A percentile compares a stretch with the other conserved stretches of the same genome.
Evolutionary conservation across 116 monocot species (phyloP).

Genomic region (Dioscorea cayenensis): DNA sequence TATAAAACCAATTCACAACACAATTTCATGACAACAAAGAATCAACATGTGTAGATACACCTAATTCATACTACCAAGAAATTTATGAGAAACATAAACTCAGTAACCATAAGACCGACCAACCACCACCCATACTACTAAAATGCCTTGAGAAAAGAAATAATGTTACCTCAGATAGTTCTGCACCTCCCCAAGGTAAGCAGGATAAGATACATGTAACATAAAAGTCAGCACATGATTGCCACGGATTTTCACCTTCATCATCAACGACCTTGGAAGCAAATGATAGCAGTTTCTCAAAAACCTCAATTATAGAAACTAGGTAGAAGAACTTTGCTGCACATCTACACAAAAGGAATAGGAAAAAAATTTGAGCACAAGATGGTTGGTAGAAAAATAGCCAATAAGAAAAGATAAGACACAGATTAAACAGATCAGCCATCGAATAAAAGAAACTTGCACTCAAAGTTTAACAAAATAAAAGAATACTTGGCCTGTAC

Average conservation of each 20-base stretch:
- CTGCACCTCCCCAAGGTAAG: slow-evolving; percentile 93
- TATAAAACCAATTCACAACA: too few relatives aligned
- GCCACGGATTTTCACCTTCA: slow-evolving; percentile 85
- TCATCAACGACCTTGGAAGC: slow-evolving; percentile 82
- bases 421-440: background rate
- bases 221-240: slow-evolving; percentile 89
- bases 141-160: too few relatives aligned
- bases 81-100: too few relatives aligned
- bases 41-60: too few relatives aligned
- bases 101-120: too few relatives aligned
- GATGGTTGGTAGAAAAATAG: background rate
- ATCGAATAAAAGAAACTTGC: background rate
- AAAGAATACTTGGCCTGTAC: too few relatives aligned
- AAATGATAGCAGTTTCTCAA: slow-evolving; percentile 84
- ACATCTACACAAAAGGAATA: too few relatives aligned
- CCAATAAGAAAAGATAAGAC: background rate
- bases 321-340: slow-evolving; percentile 80
- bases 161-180: slow-evolving; percentile 66
- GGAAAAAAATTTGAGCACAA: slow-evolving; percentile 2
- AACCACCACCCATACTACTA: too few relatives aligned
- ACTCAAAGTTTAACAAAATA: too few relatives aligned
- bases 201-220: slow-evolving; percentile 70
- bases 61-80: too few relatives aligned
- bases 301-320: slow-evolving; percentile 60
- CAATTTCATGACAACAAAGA: too few relatives aligned